Evolutionary conservation across 495 filamentous ascomycete genomes (phyloP), one percentile per base, ranked within the genome.

Genomic region (Amniculicola lignicola): DNA sequence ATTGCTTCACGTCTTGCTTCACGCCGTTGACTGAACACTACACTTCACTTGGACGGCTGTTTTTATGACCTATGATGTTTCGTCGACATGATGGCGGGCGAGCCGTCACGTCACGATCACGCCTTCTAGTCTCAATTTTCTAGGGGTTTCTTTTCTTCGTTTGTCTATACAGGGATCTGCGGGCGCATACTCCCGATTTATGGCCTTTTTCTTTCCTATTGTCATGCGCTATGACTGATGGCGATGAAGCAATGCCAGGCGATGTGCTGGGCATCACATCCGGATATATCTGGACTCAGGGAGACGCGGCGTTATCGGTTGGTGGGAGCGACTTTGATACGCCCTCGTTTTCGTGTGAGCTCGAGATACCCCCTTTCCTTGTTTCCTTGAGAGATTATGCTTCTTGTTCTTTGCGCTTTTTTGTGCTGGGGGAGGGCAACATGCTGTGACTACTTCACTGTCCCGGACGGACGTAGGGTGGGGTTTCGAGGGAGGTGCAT

Each of bases 1-100:
- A n/a, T n/a, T n/a, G n/a, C n/a, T n/a, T n/a, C n/a, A n/a, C n/a
- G 57, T 68, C 56, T 63, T 63, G 29, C 57, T 66, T 59, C 47
- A 59, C 16, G 2, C 61, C 12, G 42, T 48, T 31, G 63, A 68
- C 19, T 33, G 46, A 16, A 66, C 67, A 60, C 63, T 66, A 21
- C n/a, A 63, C 31, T 65, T 31, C 54, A 14, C 31, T 41, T 15
- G 9, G 6, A 4, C 27, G 29, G 25, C 23, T 36, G 2, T 19
- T 9, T 49, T 15, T 41, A 14, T 40, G 29, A 33, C 29, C 29
- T 7, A 33, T 33, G n/a, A 7, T 33, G 29, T 33, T 33, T n/a
- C 29, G 7, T 33, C n/a, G n/a, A n/a, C n/a, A n/a, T n/a, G n/a
- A n/a, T n/a, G n/a, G n/a, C 29, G 29, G 29, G 29, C 29, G 7